Evolutionary conservation across 306 rosid genomes (phyloP), one percentile per base, ranked within the genome.

Genomic region (Glycine latifolia): DNA sequence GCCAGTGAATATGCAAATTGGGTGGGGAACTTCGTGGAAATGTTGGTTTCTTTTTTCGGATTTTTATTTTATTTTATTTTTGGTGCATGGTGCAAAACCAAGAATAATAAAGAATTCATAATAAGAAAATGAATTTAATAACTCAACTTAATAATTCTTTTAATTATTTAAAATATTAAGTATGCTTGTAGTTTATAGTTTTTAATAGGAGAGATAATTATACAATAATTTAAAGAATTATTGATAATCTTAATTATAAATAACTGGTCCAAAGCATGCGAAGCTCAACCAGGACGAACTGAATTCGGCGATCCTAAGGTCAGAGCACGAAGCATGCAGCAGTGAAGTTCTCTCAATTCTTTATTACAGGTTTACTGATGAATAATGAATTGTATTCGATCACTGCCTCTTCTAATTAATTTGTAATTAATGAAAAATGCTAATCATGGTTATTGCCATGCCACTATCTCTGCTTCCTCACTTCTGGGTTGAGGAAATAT

Each of bases 1-100:
- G 31, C 14, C 63, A n/a, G 26, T 37, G 49, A 43, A 39, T 20
- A 63, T 53, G 68, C 75, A 63, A 73, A 50, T 72, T 17, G 46
- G 33, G 12, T 43, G 47, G 43, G 49, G 81, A 4, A 41, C 13
- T 26, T 39, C 62, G 10, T 48, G 17, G 20, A 49, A 71, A 20
- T 48, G 10, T 44, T 17, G 20, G 3, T 48, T 69, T 47, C 48
- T 2, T 26, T 26, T 0, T n/a, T n/a, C n/a, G 20, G 20, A 47
- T 17, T 69, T 69, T 5, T 70, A 39, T 6, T 12, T 47, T 69
- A n/a, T 20, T 20, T 20, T 20, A 20, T 26, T 44, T 68, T 68
- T 44, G n/a, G 61, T 15, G n/a, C n/a, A n/a, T n/a, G 10, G 31
- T n/a, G 9, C 26, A 7, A 15, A 5, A 39, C 44, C 26, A 15